A percentile compares a stretch with the other conserved stretches of the same genome.
These are phyloP conservation scores for Trichophyton mentagrophytes DNA, from an alignment of 2,329 filamentous ascomycete genomes.

Conservation along the genomic window DNA sequence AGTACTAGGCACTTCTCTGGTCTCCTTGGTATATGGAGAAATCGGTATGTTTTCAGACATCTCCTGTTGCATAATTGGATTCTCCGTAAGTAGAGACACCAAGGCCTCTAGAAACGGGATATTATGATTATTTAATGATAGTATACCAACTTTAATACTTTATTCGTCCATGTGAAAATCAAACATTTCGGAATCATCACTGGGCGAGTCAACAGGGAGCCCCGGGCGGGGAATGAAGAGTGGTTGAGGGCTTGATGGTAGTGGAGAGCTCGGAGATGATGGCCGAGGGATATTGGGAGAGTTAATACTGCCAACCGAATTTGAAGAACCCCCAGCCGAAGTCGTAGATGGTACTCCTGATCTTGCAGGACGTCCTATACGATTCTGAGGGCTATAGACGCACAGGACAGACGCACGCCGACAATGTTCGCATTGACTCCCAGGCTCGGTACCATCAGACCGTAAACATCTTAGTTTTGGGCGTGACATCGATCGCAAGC, in stretches of 20 bases:
- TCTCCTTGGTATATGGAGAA: not conserved
- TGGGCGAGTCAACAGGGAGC: not conserved
- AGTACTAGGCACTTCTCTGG: not conserved
- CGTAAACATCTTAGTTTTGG: conserved; percentile 1
- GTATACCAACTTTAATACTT: not conserved
- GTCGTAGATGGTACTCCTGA: not conserved
- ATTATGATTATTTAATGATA: not conserved
- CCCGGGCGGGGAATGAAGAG: not conserved
- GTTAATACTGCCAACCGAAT: not conserved
- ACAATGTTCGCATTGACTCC: conserved; percentile 1
- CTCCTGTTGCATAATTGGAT: not conserved
- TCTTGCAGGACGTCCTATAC: not conserved
- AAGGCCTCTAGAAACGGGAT: not conserved
- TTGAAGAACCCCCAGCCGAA: not conserved
- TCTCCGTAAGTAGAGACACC: not conserved
- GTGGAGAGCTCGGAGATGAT: not conserved
- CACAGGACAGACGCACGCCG: not conserved
- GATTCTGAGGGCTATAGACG: not conserved
- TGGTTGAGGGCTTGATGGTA: not conserved
- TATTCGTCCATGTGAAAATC: not conserved
- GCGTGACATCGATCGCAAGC: conserved; percentile 2
- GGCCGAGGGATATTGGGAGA: not conserved
- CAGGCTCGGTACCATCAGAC: not conserved
- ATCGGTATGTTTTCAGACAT: not conserved
- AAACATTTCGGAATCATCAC: not conserved